Evolutionary conservation across 2,329 filamentous ascomycete species (phyloP), one percentile per base, ranked within the genome.

Genomic region (Laburnicola sp.): DNA sequence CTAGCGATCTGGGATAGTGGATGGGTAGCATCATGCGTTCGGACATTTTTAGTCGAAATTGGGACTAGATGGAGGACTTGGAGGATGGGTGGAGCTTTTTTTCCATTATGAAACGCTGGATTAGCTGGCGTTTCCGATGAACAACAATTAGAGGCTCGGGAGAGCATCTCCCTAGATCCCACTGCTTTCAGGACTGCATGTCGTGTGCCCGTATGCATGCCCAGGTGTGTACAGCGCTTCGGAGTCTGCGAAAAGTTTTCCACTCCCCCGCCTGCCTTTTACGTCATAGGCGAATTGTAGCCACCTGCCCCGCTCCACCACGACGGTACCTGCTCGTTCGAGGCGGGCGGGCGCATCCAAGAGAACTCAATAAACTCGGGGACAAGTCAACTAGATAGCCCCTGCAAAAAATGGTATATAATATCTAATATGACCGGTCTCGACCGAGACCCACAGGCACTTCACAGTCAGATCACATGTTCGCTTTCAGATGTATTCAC

Each of bases 101-200:
- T 57, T 62, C 50, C 52, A 51, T 58, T 51, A 47, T 55, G 60
- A 54, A 57, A 53, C 60, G 65, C 64, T 57, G 62, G 68, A 64
- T 34, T 71, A 71, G 68, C 68, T 59, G 62, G 66, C 61, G 62
- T 59, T 56, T 59, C 61, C 58, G 46, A 60, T 54, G 58, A 65
- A 62, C 58, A 64, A 52, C 57, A 44, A 44, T 58, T 68, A 68
- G 63, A 68, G 53, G 45, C 51, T 49, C 47, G 27, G 10, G 31
- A 16, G 36, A 36, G 44, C 44, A 38, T 34, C 16, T 35, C 43
- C 37, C 21, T 32, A 38, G 25, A 28, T 25, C 16, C 11, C 4
- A 11, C 31, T 10, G 11, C 21, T 21, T 11, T 23, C n/a, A n/a
- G 5, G n/a, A 37, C 10, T 37, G 6, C 34, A 16, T 16, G 16